Conservation (phyloP, 1,139 yeast genomes). For the Casaregolazyma lundiana region DNA sequence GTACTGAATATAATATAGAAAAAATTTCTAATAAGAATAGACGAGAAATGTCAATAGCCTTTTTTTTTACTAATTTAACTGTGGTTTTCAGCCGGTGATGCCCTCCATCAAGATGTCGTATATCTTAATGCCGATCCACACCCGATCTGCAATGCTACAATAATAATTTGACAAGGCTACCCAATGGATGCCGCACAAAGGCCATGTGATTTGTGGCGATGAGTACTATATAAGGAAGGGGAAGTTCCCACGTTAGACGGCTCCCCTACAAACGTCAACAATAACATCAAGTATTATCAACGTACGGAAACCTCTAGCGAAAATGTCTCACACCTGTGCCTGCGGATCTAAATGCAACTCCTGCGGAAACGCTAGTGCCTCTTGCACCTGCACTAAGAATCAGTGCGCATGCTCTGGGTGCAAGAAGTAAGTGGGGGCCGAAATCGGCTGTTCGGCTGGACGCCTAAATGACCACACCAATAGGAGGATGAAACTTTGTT, state of each 20-base stretch:
- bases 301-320: background rate
- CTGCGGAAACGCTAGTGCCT: conserved; percentile 14
- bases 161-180: too few species aligned
- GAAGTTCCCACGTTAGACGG: background rate
- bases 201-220: conserved; percentile 6
- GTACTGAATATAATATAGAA: background rate
- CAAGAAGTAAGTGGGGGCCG: conserved; percentile 13
- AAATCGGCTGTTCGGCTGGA: background rate
- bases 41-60: too few species aligned
- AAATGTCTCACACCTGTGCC: conserved; percentile 11
- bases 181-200: background rate
- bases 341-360: conserved; percentile 9
- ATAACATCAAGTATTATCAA: background rate
- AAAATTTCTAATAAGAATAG: background rate
- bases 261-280: background rate
- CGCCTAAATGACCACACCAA: too few species aligned
- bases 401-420: conserved; percentile 19
- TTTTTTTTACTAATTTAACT: too few species aligned
- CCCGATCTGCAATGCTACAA: too few species aligned
- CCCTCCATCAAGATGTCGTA: too few species aligned
- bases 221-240: background rate
- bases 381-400: conserved; percentile 19
- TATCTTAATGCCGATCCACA: too few species aligned
- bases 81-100: too few species aligned
- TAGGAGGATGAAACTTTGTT: too few species aligned